Conservation (phyloP, 257 asterid species). For the Striga asiatica region DNA sequence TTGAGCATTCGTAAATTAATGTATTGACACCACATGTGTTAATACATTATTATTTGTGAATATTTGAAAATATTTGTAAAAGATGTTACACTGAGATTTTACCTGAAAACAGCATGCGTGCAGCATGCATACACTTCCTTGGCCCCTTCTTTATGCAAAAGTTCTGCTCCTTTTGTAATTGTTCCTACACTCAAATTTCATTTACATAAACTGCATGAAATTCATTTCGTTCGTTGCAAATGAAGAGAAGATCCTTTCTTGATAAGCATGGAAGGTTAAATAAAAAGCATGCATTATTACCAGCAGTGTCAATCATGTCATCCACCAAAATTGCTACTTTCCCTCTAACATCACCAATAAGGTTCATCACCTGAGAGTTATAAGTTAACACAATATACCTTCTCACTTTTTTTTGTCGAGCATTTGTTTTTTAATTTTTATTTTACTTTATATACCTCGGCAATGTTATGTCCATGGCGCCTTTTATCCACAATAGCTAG, state of each 20-base stretch:
- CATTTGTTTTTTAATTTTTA: too few relatives aligned
- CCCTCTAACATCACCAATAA: not conserved
- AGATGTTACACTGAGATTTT: not conserved
- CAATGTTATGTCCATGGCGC: not conserved
- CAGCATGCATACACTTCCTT: not conserved
- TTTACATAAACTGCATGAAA: too few relatives aligned
- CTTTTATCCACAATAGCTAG: not conserved
- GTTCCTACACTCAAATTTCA: too few relatives aligned
- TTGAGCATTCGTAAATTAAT: too few relatives aligned
- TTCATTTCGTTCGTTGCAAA: too few relatives aligned
- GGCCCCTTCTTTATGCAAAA: not conserved
- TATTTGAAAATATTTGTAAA: not conserved
- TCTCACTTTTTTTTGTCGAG: too few relatives aligned
- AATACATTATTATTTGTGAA: not conserved
- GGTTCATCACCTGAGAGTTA: not conserved
- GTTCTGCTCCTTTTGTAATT: not conserved
- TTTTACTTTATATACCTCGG: not conserved
- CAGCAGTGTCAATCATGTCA: not conserved
- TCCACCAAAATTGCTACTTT: not conserved
- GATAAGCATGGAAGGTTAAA: too few relatives aligned
- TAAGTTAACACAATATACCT: not conserved
- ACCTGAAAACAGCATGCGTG: not conserved
- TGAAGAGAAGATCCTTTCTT: too few relatives aligned
- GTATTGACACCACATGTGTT: not conserved
- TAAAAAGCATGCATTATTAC: too few relatives aligned